A percentile compares a stretch with the other conserved stretches of the same genome.
Evolutionary conservation across 176 grass and related monocot species (phyloP).

Genomic region (Guadua angustifolia): DNA sequence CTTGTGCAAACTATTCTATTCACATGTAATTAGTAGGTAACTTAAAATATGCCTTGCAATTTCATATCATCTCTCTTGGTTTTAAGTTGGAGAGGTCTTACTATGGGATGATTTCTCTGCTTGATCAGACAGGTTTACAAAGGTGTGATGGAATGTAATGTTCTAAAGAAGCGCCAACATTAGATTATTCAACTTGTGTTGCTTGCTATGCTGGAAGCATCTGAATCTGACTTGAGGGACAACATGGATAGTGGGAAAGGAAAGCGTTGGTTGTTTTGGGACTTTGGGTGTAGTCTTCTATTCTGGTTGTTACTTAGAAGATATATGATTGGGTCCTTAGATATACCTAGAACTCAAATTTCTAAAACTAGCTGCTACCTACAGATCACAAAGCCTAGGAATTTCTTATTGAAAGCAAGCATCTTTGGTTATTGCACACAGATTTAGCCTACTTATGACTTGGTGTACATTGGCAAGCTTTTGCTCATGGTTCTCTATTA

Average conservation of each 20-base stretch:
- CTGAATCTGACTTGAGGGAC: background rate
- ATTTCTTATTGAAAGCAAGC: background rate
- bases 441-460: background rate
- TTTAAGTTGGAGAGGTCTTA: slow-evolving; percentile 17
- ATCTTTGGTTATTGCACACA: background rate
- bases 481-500: slow-evolving; percentile 7
- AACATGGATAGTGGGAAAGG: background rate
- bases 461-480: background rate
- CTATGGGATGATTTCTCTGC: slow-evolving; percentile 14
- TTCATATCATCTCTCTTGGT: background rate
- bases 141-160: background rate
- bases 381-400: background rate
- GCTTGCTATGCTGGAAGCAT: background rate
- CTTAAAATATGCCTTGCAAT: background rate
- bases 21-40: slow-evolving; percentile 25
- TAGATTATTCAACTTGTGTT: slow-evolving; percentile 1
- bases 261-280: background rate
- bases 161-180: background rate
- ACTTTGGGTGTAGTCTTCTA: background rate
- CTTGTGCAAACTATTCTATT: background rate
- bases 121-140: background rate
- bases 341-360: slow-evolving; percentile 8
- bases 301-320: slow-evolving; percentile 8
- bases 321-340: background rate
- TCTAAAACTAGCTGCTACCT: background rate